A percentile compares a stretch with the other conserved stretches of the same genome.
Conservation (phyloP, 164 flowering plant species). For the Pachysandra terminalis region DNA sequence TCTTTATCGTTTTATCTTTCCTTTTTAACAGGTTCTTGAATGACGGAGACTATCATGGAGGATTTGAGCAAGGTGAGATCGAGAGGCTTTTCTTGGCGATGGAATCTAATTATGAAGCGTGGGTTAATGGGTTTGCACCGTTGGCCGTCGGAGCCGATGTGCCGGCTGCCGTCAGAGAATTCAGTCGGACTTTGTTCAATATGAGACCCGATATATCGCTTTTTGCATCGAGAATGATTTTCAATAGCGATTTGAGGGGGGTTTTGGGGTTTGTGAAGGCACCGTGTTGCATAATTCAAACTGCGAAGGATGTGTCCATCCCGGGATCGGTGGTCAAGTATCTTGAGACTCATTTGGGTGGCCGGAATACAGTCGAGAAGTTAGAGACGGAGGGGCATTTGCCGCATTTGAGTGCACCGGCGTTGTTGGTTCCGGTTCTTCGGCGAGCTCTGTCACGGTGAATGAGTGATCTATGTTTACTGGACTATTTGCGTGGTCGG, state of each 20-base stretch:
- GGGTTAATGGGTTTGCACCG: slow-evolving; percentile 92
- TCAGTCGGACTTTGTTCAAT: slow-evolving; percentile 91
- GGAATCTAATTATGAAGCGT: slow-evolving; percentile 84
- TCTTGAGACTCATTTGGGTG: slow-evolving; percentile 64
- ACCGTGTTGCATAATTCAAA: slow-evolving; percentile 87
- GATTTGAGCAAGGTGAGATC: slow-evolving; percentile 77
- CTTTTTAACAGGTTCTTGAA: slow-evolving; percentile 67
- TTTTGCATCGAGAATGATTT: slow-evolving; percentile 62
- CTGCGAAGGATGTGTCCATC: slow-evolving; percentile 74
- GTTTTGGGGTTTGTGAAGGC: slow-evolving; percentile 60
- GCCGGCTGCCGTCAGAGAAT: slow-evolving; percentile 85
- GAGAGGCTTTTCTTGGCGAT: slow-evolving; percentile 79
- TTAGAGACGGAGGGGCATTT: slow-evolving; percentile 81
- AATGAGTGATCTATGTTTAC: slow-evolving; percentile 1
- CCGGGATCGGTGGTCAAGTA: slow-evolving; percentile 77
- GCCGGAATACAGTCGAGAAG: slow-evolving; percentile 61
- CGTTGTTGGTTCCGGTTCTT: slow-evolving; percentile 48
- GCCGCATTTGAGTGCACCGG: slow-evolving; percentile 90
- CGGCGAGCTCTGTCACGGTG: slow-evolving; percentile 62
- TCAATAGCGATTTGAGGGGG: slow-evolving; percentile 70
- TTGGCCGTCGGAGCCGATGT: slow-evolving; percentile 94
- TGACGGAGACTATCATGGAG: slow-evolving; percentile 85
- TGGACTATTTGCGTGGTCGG: background rate
- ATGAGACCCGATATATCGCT: slow-evolving; percentile 93
- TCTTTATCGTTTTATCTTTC: too few relatives aligned